These are phyloP conservation scores for Byssochlamys sp. DNA, from an alignment of 2,329 filamentous ascomycete genomes.

Conservation along the genomic window DNA sequence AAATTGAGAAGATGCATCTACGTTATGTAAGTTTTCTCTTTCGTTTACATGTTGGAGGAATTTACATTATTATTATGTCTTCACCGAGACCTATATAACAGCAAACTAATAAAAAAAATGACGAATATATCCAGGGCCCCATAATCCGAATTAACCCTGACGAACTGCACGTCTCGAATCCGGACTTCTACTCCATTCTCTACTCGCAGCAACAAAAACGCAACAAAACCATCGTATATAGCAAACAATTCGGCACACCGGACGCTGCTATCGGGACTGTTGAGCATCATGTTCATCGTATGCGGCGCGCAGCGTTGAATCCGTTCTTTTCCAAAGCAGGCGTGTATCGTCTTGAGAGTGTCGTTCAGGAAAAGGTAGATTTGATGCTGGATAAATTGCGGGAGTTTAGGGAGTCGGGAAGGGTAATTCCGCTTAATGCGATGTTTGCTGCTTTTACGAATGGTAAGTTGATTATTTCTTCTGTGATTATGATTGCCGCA, in stretches of 20 bases:
- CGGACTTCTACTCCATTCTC: conserved; percentile 9
- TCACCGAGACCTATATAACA: not conserved
- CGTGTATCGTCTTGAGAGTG: conserved; percentile 23
- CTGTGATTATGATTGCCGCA: no score
- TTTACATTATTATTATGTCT: no score
- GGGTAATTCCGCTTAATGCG: not conserved
- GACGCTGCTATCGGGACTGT: conserved; percentile 18
- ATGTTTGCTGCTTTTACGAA: not conserved
- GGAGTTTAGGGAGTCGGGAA: not conserved
- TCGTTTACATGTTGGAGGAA: not conserved
- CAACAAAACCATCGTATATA: conserved; percentile 7
- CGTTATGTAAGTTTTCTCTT: conserved; percentile 6
- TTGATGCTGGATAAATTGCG: not conserved
- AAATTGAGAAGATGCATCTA: conserved; percentile 10
- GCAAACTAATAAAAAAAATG: not conserved
- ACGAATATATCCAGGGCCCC: conserved; percentile 4
- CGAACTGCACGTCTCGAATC: conserved; percentile 12
- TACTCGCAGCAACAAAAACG: conserved; percentile 3
- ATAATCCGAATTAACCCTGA: conserved; percentile 12
- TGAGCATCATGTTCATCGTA: conserved; percentile 13
- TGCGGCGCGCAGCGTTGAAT: conserved; percentile 20
- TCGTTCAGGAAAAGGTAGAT: conserved; percentile 19
- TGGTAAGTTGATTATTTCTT: not conserved
- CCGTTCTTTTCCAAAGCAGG: conserved; percentile 33
- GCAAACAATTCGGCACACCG: conserved; percentile 11